A percentile compares a stretch with the other conserved stretches of the same genome.
Conservation (phyloP, 2,329 filamentous ascomycete species). For the Kalmusia sp. region DNA sequence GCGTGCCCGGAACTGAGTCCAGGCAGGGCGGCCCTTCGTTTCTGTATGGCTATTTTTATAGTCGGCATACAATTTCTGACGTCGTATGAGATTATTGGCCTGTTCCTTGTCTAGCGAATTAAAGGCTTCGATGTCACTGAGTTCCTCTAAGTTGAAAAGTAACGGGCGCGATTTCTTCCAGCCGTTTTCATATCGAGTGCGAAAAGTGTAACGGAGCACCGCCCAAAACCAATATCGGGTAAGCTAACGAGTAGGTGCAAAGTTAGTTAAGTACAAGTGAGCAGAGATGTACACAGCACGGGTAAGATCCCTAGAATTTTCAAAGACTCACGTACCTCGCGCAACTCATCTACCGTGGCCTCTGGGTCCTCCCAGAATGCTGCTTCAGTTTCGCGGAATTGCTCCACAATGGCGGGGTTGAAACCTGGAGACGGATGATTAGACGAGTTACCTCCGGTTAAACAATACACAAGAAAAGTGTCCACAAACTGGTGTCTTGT, state of each 20-base stretch:
- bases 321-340: too few relatives aligned
- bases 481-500: background rate
- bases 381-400: background rate
- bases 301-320: too few relatives aligned
- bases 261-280: too few relatives aligned
- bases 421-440: too few relatives aligned
- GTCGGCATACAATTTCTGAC: constrained; percentile 1
- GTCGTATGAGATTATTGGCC: background rate
- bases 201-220: constrained; percentile 10
- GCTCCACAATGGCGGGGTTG: too few relatives aligned
- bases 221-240: constrained; percentile 7
- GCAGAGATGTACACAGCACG: too few relatives aligned
- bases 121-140: background rate
- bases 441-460: background rate
- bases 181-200: background rate
- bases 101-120: constrained; percentile 4
- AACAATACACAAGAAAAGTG: background rate
- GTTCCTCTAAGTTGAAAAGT: background rate
- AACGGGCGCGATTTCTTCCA: background rate
- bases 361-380: constrained; percentile 7
- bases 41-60: constrained; percentile 10
- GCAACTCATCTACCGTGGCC: background rate
- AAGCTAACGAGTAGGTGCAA: too few relatives aligned
- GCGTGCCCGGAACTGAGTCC: background rate
- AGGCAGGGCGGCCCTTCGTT: constrained; percentile 2